Evolutionary conservation across 192 early-diverging fungal species (phyloP), one percentile per base, ranked within the genome.

Genomic region (Podila minutissima): DNA sequence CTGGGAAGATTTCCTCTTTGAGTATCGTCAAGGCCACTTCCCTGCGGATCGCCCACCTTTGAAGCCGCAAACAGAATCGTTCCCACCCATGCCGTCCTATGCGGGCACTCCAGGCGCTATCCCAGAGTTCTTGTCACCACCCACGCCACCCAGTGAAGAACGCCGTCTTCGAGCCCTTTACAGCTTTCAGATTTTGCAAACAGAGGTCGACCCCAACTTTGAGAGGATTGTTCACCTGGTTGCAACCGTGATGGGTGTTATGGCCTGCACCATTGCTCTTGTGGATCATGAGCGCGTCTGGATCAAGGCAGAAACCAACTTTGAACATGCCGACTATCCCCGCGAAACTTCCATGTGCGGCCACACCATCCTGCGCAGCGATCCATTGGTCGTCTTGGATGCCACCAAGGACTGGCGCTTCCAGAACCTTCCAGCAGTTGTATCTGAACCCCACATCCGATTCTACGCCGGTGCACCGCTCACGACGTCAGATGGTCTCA

Each of bases 381-480:
- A 85, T 51, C 84, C 84, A 17, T 58, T 85, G 7, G 62, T 85
- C 13, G 61, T 85, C 22, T 55, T 72, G 26, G 84, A 85, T 20
- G 59, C 84, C 0, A 38, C 66, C 13, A 61, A 72, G 20, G 87
- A 88, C 69, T 88, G 87, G 87, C 71, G 87, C 33, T 88, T 88
- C 55, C 53, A 66, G 4, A 77, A 77, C n/a, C 74, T 88, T 32
- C 87, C 87, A 15, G 66, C 69, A 48, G 85, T 88, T 1, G 38
- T 33, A 26, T 67, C 63, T 51, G 59, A 59, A 35, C 83, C 85
- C 9, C 67, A 61, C 26, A 67, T 88, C n/a, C 79, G 86, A 37
- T 88, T 88, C 64, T 88, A 88, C 64, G 85, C 86, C 4, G 83
- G 84, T 22, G 82, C 85, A 24, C 41, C 84, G 13, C 72, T 87